Conservation (phyloP, 768 basidiomycete species). For the Panaeolus papilionaceus region DNA sequence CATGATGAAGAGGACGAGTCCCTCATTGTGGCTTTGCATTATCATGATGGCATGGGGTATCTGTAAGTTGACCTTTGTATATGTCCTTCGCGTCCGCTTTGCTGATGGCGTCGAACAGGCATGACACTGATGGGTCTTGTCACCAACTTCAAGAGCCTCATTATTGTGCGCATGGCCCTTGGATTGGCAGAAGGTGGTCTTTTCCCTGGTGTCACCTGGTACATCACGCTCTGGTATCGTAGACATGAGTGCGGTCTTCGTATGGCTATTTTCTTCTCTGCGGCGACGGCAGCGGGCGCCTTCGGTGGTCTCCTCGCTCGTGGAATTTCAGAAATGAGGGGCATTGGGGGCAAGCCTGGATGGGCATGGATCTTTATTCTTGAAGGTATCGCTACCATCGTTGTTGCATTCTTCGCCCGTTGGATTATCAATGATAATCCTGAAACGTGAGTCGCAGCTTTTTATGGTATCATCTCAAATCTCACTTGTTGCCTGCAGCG, state of each 20-base stretch:
- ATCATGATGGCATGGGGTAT: constrained; percentile 41
- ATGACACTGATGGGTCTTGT: constrained; percentile 40
- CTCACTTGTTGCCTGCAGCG: constrained; percentile 22
- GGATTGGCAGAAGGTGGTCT: constrained; percentile 39
- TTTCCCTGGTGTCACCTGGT: constrained; percentile 39
- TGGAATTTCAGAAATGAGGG: constrained; percentile 35
- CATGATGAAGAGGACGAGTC: constrained; percentile 42
- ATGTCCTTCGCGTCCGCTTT: neutral
- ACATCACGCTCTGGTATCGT: constrained; percentile 39
- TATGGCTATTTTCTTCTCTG: constrained; percentile 41
- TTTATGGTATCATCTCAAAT: neutral
- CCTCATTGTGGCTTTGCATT: constrained; percentile 39
- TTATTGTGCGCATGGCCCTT: constrained; percentile 34
- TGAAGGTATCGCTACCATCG: constrained; percentile 36
- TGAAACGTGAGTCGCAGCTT: constrained; percentile 31
- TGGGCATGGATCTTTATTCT: constrained; percentile 43
- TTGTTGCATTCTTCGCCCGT: constrained; percentile 34
- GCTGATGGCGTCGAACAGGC: constrained; percentile 20
- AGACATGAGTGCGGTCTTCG: constrained; percentile 39
- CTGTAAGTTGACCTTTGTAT: constrained; percentile 25
- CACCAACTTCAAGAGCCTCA: constrained; percentile 30
- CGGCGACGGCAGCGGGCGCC: constrained; percentile 38
- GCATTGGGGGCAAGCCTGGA: constrained; percentile 34
- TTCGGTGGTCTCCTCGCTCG: constrained; percentile 39
- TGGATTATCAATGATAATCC: constrained; percentile 36